These are phyloP conservation scores for rapeseed (Brassica napus) DNA, from an alignment of 345 rosid species.

Conservation along the genomic window DNA sequence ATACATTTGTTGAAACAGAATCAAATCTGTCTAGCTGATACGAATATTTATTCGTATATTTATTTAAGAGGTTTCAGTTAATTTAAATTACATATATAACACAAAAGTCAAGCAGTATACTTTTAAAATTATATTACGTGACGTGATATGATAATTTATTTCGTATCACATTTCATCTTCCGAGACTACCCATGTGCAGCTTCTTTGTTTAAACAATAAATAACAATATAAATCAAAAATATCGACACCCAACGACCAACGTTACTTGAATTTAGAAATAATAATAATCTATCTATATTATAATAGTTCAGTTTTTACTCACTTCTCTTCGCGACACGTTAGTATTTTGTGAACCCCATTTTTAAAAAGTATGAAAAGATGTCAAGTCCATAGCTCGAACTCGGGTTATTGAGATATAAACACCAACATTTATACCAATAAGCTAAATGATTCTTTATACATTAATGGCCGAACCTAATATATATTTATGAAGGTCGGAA, in stretches of 20 bases:
- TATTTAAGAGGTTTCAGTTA: not conserved
- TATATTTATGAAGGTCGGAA: no score
- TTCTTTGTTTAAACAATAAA: conserved; percentile 26
- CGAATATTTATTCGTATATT: conserved; percentile 18
- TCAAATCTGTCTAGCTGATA: conserved; percentile 35
- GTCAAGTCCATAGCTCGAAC: no score
- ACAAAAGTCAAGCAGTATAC: conserved; percentile 28
- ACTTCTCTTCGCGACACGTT: no score
- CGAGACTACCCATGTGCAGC: conserved; percentile 28
- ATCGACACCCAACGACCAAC: not conserved
- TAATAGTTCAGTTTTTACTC: no score
- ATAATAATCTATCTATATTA: no score
- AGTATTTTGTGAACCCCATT: no score
- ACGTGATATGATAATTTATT: not conserved
- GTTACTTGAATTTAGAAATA: not conserved
- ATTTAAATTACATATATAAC: not conserved
- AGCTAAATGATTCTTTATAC: no score
- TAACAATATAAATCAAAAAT: not conserved
- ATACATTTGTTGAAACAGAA: conserved; percentile 21
- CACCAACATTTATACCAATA: no score
- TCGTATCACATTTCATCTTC: conserved; percentile 10
- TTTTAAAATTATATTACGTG: conserved; percentile 1
- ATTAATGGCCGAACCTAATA: no score
- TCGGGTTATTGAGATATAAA: no score
- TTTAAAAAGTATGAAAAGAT: no score